Evolutionary conservation across 495 filamentous ascomycete species (phyloP), one percentile per base, ranked within the genome.

Genomic region (Barbatosphaeria neglecta): DNA sequence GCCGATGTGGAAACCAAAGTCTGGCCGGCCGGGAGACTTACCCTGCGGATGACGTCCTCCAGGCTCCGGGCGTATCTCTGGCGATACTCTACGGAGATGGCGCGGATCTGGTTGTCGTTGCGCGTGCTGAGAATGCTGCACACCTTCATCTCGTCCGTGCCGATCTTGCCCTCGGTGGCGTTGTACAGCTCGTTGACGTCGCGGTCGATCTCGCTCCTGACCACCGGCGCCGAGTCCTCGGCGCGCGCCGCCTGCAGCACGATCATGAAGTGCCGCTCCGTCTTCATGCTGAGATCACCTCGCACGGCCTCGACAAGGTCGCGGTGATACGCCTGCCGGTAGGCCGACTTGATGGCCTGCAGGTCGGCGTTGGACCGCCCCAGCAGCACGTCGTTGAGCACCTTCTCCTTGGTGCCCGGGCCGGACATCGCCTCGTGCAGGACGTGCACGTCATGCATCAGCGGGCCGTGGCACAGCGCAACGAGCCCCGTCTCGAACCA

Each of bases 361-460:
- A 97, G 68, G 58, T 96, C 88, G 16, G 86, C 86, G 57, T 95
- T 96, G 11, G 77, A 81, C 18, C 89, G 75, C 10, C 83, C 76
- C 4, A 96, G 77, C 1, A 97, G 73, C 13, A 92, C 76, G 50
- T 97, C 92, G 55, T 93, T 87, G 25, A 97, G 73, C 3, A 90
- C 66, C 53, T 69, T 72, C 55, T 97, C 90, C 48, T 90, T 90
- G 0, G 92, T 97, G 17, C 92, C 92, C 4, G 79, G 54, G 3
- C 90, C 87, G 15, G 78, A 64, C 62, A 94, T 77, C 8, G 87
- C 81, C 4, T 81, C 69, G 51, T 79, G 62, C 10, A 84, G 66
- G 28, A 74, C 70, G 52, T 78, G 68, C 3, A 78, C 76, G 58
- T 95, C 90, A 50, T 84, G 69, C 33, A 71, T 60, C 6, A 93